Base-by-base conservation (phyloP, 345 rosid genomes). In the Hibiscus syriacus region DNA sequence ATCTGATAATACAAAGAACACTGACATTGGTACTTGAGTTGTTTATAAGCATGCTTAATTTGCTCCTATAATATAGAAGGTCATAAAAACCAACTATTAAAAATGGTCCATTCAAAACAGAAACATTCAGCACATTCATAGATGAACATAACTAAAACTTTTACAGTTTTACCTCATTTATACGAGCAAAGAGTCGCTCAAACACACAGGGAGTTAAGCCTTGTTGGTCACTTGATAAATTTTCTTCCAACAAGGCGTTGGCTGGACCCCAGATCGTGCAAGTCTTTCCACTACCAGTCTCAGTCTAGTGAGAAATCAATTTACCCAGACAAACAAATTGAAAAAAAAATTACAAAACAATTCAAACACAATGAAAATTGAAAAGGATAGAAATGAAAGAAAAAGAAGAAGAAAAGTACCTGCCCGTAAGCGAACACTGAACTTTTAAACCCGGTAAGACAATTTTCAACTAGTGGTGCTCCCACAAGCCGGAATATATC, bases 181-280 rank as follows among this genome's bases (percentile, higher is more conserved):
- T 86, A 39, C 96, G 88, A 57, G 85, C 72, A 74, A 94, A 91
- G 69, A 91, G 95, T 69, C 73, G 68, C 66, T 89, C 85, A 67
- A 94, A 86, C 57, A 94, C 90, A 52, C 92, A 92, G 22, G 99
- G 96, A 48, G 97, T 89, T 71, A 94, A 79, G 70, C 99, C 97
- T 82, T 85, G 92, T 58, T 87, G 85, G 67, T 84, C 96, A 74
- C 86, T 72, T 3, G 79, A 83, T 59, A 81, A 72, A 50, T 80
- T 77, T 54, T 84, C 89, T 74, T 86, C 92, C 71, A 72, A 76
- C 74, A 91, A 77, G 34, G 90, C 90, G 22, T 91, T 90, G 70
- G 92, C 80, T 63, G 99, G 97, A 59, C 97, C 99, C 99, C 97
- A 91, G 82, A 94, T 94, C 5, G 97, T 93, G 74, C 86, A 93